Percentiles rank a stretch among this genome's conserved stretches.
phyloP scores from a whole-genome alignment of 1,139 yeast species.

The Suhomyces yuchorum region DNA sequence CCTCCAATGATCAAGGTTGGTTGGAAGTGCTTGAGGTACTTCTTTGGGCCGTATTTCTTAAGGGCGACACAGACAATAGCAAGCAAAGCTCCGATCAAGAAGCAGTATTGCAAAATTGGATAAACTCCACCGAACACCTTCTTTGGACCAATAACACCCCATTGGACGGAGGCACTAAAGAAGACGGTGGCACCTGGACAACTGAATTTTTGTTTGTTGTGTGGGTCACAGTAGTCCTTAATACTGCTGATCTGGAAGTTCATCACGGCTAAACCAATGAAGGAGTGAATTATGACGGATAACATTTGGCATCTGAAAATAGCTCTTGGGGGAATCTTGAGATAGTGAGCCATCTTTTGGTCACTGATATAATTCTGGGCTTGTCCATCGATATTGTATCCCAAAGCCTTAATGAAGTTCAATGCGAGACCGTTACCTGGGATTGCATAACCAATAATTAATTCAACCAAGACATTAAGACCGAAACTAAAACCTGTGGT shows the following conservation, averaged over 20 bases:
- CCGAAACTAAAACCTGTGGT: slow-evolving; percentile 43
- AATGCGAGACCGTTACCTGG: slow-evolving; percentile 44
- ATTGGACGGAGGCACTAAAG: slow-evolving; percentile 58
- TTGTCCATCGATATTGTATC: slow-evolving; percentile 54
- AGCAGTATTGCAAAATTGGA: slow-evolving; percentile 52
- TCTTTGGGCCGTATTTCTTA: slow-evolving; percentile 24
- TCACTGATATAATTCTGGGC: slow-evolving; percentile 57
- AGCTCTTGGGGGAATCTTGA: slow-evolving; percentile 61
- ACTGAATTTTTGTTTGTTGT: slow-evolving; percentile 44
- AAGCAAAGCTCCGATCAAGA: slow-evolving; percentile 50
- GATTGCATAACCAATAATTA: slow-evolving; percentile 41
- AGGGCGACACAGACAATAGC: slow-evolving; percentile 36
- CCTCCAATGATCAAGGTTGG: slow-evolving; percentile 24
- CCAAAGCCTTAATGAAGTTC: slow-evolving; percentile 40
- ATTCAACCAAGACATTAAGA: slow-evolving; percentile 42
- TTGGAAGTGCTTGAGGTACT: slow-evolving; percentile 18
- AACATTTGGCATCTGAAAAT: slow-evolving; percentile 59
- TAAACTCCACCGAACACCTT: slow-evolving; percentile 50
- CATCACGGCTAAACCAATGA: slow-evolving; percentile 55
- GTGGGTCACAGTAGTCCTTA: slow-evolving; percentile 47
- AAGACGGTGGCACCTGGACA: slow-evolving; percentile 52
- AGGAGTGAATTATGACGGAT: slow-evolving; percentile 39
- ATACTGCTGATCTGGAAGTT: slow-evolving; percentile 54
- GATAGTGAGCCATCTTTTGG: slow-evolving; percentile 63
- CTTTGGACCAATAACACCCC: slow-evolving; percentile 68